Base-by-base conservation (phyloP, 352 stramenopile genomes). In the Phytophthora capsici region DNA sequence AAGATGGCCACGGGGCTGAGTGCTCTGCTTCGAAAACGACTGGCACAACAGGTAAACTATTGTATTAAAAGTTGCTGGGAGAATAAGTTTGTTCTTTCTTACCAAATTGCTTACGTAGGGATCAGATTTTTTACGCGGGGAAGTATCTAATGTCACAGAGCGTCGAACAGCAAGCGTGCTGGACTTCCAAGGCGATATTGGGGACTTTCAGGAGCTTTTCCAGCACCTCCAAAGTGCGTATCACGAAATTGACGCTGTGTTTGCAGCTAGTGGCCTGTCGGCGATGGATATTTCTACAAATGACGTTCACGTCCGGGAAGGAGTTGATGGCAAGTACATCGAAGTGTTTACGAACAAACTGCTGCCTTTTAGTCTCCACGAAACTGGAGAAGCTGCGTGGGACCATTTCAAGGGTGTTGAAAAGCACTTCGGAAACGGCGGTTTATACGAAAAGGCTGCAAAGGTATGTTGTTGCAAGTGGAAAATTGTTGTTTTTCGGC, bases 181-280 rank as follows among this genome's bases (percentile, higher is more conserved):
- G 28, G 66, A 71, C 26, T 75, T 75, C 17, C 50, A 72, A 25
- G 62, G 60, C 13, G 63, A 82, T n/a, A 67, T 73, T 23, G 51
- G 45, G 19, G 71, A 79, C 37, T 77, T 79, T 38, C 62, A 73
- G 13, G 67, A 65, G 6, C 58, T 82, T 38, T 74, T 79, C 16
- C 57, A 63, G 12, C 66, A 74, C 2, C 50, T 82, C n/a, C 62
- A 79, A 7, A 54, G 38, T n/a, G 68, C 63, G 3, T 66, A 69
- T 26, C 62, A 59, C 9, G 73, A 82, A 43, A 45, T 79, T 3
- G 70, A 82, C 17, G 44, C 66, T 2, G 70, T 82, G 2, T 78
- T 79, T 36, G 63, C 58, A 17, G 45, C 57, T 12, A 77, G 49
- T 19, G 55, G 64, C 17, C 40, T 77, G 12, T 43, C 53, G 5